phyloP scores from a whole-genome alignment of 306 rosid genomes.

The Myrica gale region DNA sequence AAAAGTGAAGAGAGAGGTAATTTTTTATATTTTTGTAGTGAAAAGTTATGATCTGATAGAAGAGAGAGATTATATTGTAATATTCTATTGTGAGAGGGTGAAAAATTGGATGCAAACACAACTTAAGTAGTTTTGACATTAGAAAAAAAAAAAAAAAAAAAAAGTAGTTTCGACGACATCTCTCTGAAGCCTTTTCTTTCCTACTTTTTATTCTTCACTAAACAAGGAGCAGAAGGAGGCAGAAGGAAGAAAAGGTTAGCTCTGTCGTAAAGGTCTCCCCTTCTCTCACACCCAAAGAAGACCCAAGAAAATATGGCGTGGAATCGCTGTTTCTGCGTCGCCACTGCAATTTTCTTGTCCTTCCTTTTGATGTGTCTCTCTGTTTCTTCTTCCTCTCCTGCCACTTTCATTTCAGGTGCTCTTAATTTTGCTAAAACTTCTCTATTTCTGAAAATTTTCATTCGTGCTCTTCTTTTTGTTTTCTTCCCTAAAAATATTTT shows the following conservation, averaged over 20 bases:
- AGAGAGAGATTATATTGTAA: too few species aligned
- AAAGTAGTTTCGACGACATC: too few species aligned
- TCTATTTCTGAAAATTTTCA: background rate
- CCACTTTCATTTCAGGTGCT: slow-evolving; percentile 29
- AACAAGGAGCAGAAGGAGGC: background rate
- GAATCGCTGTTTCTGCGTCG: slow-evolving; percentile 38
- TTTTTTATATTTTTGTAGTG: too few species aligned
- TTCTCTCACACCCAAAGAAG: slow-evolving; percentile 1
- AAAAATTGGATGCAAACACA: too few species aligned
- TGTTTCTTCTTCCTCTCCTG: slow-evolving; percentile 46
- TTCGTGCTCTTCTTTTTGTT: background rate
- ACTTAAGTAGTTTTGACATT: too few species aligned
- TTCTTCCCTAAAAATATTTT: background rate
- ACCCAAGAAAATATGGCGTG: slow-evolving; percentile 38
- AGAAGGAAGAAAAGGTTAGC: background rate
- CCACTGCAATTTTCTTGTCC: slow-evolving; percentile 35
- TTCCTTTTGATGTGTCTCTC: slow-evolving; percentile 39
- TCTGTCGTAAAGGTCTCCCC: background rate
- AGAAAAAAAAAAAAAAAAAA: too few species aligned
- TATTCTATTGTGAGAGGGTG: too few species aligned
- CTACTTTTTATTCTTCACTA: too few species aligned
- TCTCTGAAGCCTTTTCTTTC: background rate
- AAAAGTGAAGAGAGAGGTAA: too few species aligned
- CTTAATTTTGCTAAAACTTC: background rate
- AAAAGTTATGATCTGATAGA: too few species aligned